Evolutionary conservation across 371 early-diverging fungal species (phyloP), one percentile per base, ranked within the genome.

Genomic region (Syncephalis fuscata): DNA sequence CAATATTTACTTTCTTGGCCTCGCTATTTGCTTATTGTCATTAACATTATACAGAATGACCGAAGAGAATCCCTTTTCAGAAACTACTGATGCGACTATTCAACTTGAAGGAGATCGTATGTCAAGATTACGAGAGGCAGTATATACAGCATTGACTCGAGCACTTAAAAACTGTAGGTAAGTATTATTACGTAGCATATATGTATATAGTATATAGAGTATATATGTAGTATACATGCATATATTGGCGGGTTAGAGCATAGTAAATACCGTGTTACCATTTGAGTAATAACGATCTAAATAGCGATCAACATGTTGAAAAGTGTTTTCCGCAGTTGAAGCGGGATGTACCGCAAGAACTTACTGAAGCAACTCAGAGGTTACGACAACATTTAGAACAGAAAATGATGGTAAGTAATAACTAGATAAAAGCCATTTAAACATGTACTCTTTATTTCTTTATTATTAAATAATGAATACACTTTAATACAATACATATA

Each of bases 161-260:
- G 11, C 44, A 44, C 44, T 44, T 14, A 44, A 44, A 3, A 16
- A 44, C 24, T 44, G 44, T 21, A 44, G 44, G 44, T 44, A 44
- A 44, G 22, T 19, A 19, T 19, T 44, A 22, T 7, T 9, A 17
- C 16, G 15, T 20, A 20, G 21, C 10, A 20, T 17, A 17, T 41
- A 17, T 17, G 8, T 44, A 22, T 14, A 44, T 19, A 14, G 4
- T 8, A 17, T 20, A 17, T n/a, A 3, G 20, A 4, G 7, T 40
- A 7, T n/a, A 5, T 40, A n/a, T 40, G 38, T 14, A 40, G 5
- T 40, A 7, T 7, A n/a, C 20, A 40, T n/a, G n/a, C n/a, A n/a
- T n/a, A n/a, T n/a, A n/a, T n/a, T n/a, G n/a, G n/a, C n/a, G n/a
- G n/a, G n/a, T n/a, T n/a, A n/a, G n/a, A n/a, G n/a, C n/a, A n/a